Conservation (phyloP, 2,329 filamentous ascomycete genomes). For the Apiospora koreana region DNA sequence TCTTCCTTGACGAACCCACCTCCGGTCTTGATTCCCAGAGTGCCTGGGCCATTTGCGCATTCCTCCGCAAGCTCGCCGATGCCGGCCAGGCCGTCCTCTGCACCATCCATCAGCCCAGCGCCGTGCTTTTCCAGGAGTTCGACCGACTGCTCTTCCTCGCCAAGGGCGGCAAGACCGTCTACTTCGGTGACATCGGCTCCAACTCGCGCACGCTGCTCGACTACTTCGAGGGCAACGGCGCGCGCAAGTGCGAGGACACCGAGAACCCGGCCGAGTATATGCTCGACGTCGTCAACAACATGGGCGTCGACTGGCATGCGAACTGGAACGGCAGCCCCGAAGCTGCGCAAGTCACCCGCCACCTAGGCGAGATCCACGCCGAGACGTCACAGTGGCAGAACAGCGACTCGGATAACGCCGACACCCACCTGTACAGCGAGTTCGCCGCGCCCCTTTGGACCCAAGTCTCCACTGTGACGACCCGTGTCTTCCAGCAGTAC, state of each 20-base stretch:
- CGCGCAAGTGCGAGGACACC: conserved; percentile 47
- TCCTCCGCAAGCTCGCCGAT: conserved; percentile 63
- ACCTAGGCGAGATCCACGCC: conserved; percentile 16
- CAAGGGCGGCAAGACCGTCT: conserved; percentile 55
- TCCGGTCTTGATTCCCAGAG: conserved; percentile 74
- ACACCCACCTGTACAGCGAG: conserved; percentile 50
- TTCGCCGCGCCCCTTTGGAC: conserved; percentile 74
- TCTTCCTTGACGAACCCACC: conserved; percentile 76
- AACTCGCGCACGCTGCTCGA: conserved; percentile 47
- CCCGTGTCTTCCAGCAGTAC: conserved; percentile 78
- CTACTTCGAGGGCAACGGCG: conserved; percentile 63
- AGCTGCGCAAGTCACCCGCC: conserved; percentile 17
- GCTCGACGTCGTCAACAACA: conserved; percentile 42
- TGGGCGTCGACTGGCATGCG: conserved; percentile 38
- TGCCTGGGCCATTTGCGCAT: conserved; percentile 69
- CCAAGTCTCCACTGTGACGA: conserved; percentile 66
- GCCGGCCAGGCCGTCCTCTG: conserved; percentile 43
- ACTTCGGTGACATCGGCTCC: conserved; percentile 57
- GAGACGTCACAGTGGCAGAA: neutral
- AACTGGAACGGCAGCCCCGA: conserved; percentile 56
- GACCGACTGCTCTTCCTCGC: conserved; percentile 56
- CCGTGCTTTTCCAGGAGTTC: conserved; percentile 43
- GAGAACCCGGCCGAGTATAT: conserved; percentile 66
- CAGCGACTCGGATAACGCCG: conserved; percentile 17
- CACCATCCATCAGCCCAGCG: conserved; percentile 46